phyloP scores from a whole-genome alignment of 345 rosid species.

The Turritis glabra region DNA sequence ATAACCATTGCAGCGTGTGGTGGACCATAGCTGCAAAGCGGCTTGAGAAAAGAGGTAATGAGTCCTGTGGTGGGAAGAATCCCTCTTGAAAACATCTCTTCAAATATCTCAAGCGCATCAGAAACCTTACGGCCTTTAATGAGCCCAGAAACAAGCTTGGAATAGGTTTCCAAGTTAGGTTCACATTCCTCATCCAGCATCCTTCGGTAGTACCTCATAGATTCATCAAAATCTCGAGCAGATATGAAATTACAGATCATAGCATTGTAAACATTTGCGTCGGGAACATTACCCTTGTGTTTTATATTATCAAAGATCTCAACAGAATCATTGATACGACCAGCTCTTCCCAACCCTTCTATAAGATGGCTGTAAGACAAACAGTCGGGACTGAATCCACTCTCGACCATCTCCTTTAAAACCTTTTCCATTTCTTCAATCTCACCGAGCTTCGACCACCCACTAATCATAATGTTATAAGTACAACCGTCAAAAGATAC shows the following conservation, averaged over 20 bases:
- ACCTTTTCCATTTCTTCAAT: slow-evolving; percentile 58
- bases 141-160: slow-evolving; percentile 58
- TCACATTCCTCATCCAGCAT: slow-evolving; percentile 54
- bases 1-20: slow-evolving; percentile 84
- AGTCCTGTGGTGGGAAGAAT: slow-evolving; percentile 65
- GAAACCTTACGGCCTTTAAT: slow-evolving; percentile 76
- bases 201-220: slow-evolving; percentile 51
- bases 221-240: slow-evolving; percentile 55
- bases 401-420: slow-evolving; percentile 60
- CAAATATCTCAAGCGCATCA: slow-evolving; percentile 84
- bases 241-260: slow-evolving; percentile 69
- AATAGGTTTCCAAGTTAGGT: slow-evolving; percentile 64
- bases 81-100: slow-evolving; percentile 68
- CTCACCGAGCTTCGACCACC: slow-evolving; percentile 80
- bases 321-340: slow-evolving; percentile 62
- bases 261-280: slow-evolving; percentile 65
- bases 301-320: slow-evolving; percentile 56
- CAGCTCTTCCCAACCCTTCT: slow-evolving; percentile 82
- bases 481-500: slow-evolving; percentile 51
- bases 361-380: slow-evolving; percentile 58
- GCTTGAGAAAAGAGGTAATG: slow-evolving; percentile 63
- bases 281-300: slow-evolving; percentile 50
- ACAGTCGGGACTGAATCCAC: slow-evolving; percentile 59
- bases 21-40: slow-evolving; percentile 82
- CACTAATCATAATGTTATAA: slow-evolving; percentile 60